phyloP scores from a whole-genome alignment of 306 rosid species.

The Dryas drummondii region DNA sequence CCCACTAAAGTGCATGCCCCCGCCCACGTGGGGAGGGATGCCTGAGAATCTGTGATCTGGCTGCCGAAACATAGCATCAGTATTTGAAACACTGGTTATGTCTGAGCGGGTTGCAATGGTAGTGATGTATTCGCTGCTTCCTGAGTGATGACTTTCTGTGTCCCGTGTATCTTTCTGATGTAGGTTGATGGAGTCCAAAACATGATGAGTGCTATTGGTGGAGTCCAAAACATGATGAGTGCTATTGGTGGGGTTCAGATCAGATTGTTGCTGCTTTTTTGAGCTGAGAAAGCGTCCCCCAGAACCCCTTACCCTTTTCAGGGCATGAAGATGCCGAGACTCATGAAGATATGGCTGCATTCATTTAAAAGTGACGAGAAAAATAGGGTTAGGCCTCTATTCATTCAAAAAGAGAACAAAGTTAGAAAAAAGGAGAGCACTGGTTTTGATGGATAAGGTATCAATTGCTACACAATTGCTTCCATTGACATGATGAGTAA shows the following conservation, averaged over 20 bases:
- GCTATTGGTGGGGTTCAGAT: slow-evolving; percentile 15
- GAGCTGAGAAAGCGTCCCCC: slow-evolving; percentile 89
- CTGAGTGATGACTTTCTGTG: slow-evolving; percentile 32
- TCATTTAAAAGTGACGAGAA: slow-evolving; percentile 10
- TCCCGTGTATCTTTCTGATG: slow-evolving; percentile 34
- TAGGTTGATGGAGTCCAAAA: slow-evolving; percentile 7
- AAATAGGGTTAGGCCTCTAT: slow-evolving; percentile 3
- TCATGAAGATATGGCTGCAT: slow-evolving; percentile 95
- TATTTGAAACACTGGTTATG: slow-evolving; percentile 41
- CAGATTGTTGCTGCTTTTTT: slow-evolving; percentile 46
- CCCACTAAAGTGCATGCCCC: slow-evolving; percentile 57
- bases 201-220: slow-evolving; percentile 18
- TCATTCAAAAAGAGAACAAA: background rate
- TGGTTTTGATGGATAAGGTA: background rate
- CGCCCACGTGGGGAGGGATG: slow-evolving; percentile 31
- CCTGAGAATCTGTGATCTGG: slow-evolving; percentile 48
- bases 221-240: background rate
- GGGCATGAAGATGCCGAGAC: slow-evolving; percentile 85
- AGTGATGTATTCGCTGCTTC: slow-evolving; percentile 39
- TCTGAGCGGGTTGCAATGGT: slow-evolving; percentile 45
- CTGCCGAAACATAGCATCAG: slow-evolving; percentile 36
- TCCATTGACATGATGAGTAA: background rate
- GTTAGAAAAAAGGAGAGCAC: background rate
- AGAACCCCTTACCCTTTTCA: slow-evolving; percentile 81
- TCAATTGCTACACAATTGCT: background rate